Conservation (phyloP, 768 basidiomycete species). For the Lactarius deliciosus region DNA sequence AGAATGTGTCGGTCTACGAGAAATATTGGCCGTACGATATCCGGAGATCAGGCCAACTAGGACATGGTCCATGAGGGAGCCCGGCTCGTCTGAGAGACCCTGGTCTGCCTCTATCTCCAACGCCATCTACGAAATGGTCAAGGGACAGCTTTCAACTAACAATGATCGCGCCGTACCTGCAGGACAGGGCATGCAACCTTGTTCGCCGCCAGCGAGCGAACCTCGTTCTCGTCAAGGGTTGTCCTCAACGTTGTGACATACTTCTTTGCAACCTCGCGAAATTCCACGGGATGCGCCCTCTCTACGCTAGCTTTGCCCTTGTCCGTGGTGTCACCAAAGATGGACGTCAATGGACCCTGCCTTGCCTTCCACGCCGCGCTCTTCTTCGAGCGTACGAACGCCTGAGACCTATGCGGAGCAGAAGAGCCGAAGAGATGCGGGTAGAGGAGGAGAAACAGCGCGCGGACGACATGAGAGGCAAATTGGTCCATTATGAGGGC, state of each 20-base stretch:
- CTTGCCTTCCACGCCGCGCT: constrained; percentile 78
- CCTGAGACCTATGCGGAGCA: constrained; percentile 37
- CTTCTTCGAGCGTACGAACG: constrained; percentile 76
- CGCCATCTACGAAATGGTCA: constrained; percentile 54
- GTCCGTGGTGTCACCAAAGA: constrained; percentile 52
- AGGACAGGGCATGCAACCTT: constrained; percentile 76
- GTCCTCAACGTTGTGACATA: constrained; percentile 54
- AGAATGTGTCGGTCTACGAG: neutral
- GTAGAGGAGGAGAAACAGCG: constrained; percentile 73
- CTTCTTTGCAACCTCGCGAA: constrained; percentile 44
- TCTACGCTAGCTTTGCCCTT: constrained; percentile 32
- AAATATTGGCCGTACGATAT: constrained; percentile 48
- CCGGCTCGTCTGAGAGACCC: constrained; percentile 53
- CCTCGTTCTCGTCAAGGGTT: constrained; percentile 64
- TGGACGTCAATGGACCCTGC: constrained; percentile 78
- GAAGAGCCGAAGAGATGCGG: constrained; percentile 51
- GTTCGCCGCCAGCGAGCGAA: constrained; percentile 71
- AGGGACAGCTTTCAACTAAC: constrained; percentile 17
- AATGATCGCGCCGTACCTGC: constrained; percentile 47
- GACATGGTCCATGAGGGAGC: constrained; percentile 80
- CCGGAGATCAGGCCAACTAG: constrained; percentile 72
- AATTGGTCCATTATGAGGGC: constrained; percentile 80
- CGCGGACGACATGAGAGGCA: constrained; percentile 87
- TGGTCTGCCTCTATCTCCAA: constrained; percentile 79
- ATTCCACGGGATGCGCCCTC: constrained; percentile 41